Evolutionary conservation across 257 asterid species (phyloP), one percentile per base, ranked within the genome.

Genomic region (Orobanche coerulescens): DNA sequence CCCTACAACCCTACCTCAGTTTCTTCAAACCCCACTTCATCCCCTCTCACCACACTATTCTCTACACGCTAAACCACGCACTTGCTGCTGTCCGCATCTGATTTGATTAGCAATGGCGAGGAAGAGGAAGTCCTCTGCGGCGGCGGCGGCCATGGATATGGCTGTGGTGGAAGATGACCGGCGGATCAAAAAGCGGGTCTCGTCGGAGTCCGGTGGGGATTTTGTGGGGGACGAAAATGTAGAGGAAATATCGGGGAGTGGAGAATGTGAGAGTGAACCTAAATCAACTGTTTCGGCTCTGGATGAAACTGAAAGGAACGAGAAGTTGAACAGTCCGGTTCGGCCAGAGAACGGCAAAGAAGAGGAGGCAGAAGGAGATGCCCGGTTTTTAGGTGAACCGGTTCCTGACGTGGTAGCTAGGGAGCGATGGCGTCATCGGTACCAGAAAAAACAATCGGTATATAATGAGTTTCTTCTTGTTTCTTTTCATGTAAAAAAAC

Each of bases 391-490:
- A 15, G 85, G 85, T 0, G 68, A 75, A 6, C 81, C 82, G 20
- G 25, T 87, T 3, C 37, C 68, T 0, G 43, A 24, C 0, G 64
- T 53, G 0, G 88, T 84, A 55, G 91, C 95, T 8, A 39, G 58
- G 34, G 44, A 50, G 28, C 67, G 76, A 16, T 87, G 90, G 94
- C 94, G 88, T 13, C 73, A 74, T 60, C 80, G 93, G 0, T 84
- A 72, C 65, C 65, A 23, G 37, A 68, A 56, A 43, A 12, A 31
- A 6, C 5, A 39, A 0, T 2, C 49, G 74, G 80, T 71, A 71
- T 12, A 5, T 47, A 3, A n/a, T 36, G 31, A 28, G 5, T 44
- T 30, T 31, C 2, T 37, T 46, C 5, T 5, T 12, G 33, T 36
- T 36, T 36, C 2, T 36, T 36, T 36, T 36, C 13, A 5, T 1